Evolutionary conservation across 1,284 basidiomycete species (phyloP), one percentile per base, ranked within the genome.

Genomic region (Anthracocystis setariae): DNA sequence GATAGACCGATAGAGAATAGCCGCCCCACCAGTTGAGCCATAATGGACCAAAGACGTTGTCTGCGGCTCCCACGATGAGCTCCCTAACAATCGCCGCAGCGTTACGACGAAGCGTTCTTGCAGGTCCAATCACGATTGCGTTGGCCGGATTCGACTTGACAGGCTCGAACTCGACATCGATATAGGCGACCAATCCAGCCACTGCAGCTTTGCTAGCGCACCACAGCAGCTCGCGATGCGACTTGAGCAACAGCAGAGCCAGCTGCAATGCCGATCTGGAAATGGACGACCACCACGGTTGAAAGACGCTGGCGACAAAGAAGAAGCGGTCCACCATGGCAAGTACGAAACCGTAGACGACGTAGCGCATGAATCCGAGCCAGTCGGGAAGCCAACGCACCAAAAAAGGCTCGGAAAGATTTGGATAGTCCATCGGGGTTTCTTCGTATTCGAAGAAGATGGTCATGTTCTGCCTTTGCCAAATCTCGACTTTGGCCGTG

Each of bases 21-120:
- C 69, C 69, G 32, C 69, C 69, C 63, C 63, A 67, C 69, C 69
- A 72, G 42, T 66, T 66, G 35, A 63, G 52, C 69, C 69, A 72
- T 13, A 53, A 24, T 13, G 51, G 50, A 12, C 69, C 69, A 49
- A 72, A 67, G 21, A 63, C 63, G 32, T 51, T 53, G 17, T 64
- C 53, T 1, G 69, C 56, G 1, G 56, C 54, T 10, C 37, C 25
- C 2, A 47, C 59, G 7, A 67, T n/a, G 12, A 56, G 18, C 33
- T 72, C 69, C 8, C 69, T 39, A 9, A 29, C 51, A 25, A 67
- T 38, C 12, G 58, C 58, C 9, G 64, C 58, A 5, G 43, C 15
- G 9, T 32, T 37, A 10, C 69, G 42, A 1, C 43, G 1, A 1
- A 20, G 51, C 23, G 63, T 63, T 20, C 64, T 25, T 1, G 51